Base-by-base conservation (phyloP, 139 green algal genomes). In the Picochlorum sp. region DNA sequence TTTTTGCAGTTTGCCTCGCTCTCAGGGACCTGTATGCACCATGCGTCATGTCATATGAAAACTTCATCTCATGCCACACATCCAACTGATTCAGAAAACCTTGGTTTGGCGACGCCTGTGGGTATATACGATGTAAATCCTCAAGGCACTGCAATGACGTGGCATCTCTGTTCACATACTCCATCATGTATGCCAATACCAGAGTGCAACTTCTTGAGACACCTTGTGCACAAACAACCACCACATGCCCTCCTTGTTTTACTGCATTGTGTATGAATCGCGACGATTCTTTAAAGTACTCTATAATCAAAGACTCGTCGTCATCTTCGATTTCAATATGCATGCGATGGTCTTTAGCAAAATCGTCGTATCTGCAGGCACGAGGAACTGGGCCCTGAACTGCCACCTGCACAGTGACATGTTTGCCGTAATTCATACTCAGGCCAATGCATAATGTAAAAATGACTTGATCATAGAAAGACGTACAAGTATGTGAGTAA, bases 81-180 rank as follows among this genome's bases (percentile, higher is more conserved):
- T 69, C 37, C 62, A 95, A 77, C 67, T 95, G 87, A 8, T 66
- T 58, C 47, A 82, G 32, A 61, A 90, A 95, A 30, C 86, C 86
- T 18, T 82, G 57, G 67, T 94, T 94, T 23, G 86, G 85, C 6
- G 45, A 56, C 0, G 64, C 68, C 14, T 63, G 16, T 9, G 83
- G 63, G 61, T 73, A 67, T 13, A 18, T 21, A 10, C 28, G 20
- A 20, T 62, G 68, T 49, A 78, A 21, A 18, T 37, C 56, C 23
- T 76, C 74, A 23, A 81, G 21, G 15, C 71, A 71, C 9, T 54
- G 46, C n/a, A 0, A 13, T 0, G 47, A 6, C 6, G 47, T 26
- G 15, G 6, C 47, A 20, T 26, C 16, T 21, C 23, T 21, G 6
- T 67, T 56, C 0, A 64, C 56, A 15, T 71, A 28, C 24, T 28